phyloP scores from a whole-genome alignment of 2,329 filamentous ascomycete genomes.

The Paraconiothyrium sp. region DNA sequence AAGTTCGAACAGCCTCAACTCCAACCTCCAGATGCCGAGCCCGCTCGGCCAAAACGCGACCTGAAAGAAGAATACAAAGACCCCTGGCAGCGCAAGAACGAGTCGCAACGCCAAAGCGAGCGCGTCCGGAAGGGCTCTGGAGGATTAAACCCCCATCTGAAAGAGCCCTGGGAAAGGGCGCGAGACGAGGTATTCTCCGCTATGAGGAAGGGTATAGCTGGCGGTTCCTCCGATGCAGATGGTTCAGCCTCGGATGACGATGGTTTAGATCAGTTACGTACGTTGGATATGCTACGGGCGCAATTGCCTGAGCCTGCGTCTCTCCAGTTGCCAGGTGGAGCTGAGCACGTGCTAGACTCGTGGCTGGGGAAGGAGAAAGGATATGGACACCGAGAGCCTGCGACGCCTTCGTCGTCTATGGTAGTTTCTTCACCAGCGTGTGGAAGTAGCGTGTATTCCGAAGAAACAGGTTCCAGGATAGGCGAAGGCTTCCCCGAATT shows the following conservation, averaged over 20 bases:
- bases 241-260: too few species aligned
- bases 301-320: neutral
- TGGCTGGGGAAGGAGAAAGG: neutral
- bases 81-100: neutral
- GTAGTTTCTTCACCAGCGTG: neutral
- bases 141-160: neutral
- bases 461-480: neutral
- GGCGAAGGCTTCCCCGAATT: conserved; percentile 2
- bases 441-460: neutral
- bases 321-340: neutral
- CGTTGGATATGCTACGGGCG: too few species aligned
- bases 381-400: neutral
- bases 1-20: neutral
- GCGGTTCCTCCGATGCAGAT: too few species aligned
- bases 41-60: neutral
- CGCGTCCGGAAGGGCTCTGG: neutral
- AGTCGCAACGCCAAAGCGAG: neutral
- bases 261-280: neutral
- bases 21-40: neutral
- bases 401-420: neutral
- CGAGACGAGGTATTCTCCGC: neutral
- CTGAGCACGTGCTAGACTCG: neutral
- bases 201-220: too few species aligned
- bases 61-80: conserved; percentile 4
- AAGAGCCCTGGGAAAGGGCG: neutral